These are phyloP conservation scores for Candida methanosorbosa DNA, from an alignment of 805 yeast genomes.

Conservation along the genomic window DNA sequence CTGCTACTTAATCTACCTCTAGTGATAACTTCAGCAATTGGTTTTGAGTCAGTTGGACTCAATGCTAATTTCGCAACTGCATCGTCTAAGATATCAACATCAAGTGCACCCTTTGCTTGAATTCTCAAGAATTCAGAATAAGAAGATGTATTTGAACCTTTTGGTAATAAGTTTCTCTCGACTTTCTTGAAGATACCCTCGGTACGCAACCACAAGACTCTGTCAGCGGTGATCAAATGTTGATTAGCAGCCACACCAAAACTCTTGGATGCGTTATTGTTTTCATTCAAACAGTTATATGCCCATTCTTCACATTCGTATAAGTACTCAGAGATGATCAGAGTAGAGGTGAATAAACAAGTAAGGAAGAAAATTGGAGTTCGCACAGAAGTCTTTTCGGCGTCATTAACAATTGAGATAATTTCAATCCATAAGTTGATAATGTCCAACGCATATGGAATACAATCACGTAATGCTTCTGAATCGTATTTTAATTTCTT, in stretches of 20 bases:
- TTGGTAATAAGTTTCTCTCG: slow-evolving; percentile 47
- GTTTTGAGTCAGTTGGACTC: slow-evolving; percentile 35
- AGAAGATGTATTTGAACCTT: slow-evolving; percentile 40
- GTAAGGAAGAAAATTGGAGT: slow-evolving; percentile 73
- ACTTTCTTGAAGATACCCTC: slow-evolving; percentile 52
- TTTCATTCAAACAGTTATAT: slow-evolving; percentile 21
- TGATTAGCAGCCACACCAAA: background rate
- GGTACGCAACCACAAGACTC: slow-evolving; percentile 58
- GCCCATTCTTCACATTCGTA: slow-evolving; percentile 49
- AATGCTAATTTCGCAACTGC: slow-evolving; percentile 39
- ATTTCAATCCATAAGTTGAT: slow-evolving; percentile 66
- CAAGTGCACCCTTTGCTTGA: slow-evolving; percentile 53
- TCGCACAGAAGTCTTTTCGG: slow-evolving; percentile 57
- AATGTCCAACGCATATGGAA: slow-evolving; percentile 47
- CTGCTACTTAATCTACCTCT: slow-evolving; percentile 45
- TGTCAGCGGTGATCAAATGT: slow-evolving; percentile 30
- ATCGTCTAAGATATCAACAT: slow-evolving; percentile 39
- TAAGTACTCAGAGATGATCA: slow-evolving; percentile 57
- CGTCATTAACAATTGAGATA: slow-evolving; percentile 55
- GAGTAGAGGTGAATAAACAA: slow-evolving; percentile 54
- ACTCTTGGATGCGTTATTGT: slow-evolving; percentile 4
- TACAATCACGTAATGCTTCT: slow-evolving; percentile 58
- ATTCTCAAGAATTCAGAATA: slow-evolving; percentile 50
- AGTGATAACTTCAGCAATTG: slow-evolving; percentile 36
- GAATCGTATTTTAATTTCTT: slow-evolving; percentile 40